Evolutionary conservation across 208 protist genomes (phyloP).

Genomic region (Zelonia costaricensis): DNA sequence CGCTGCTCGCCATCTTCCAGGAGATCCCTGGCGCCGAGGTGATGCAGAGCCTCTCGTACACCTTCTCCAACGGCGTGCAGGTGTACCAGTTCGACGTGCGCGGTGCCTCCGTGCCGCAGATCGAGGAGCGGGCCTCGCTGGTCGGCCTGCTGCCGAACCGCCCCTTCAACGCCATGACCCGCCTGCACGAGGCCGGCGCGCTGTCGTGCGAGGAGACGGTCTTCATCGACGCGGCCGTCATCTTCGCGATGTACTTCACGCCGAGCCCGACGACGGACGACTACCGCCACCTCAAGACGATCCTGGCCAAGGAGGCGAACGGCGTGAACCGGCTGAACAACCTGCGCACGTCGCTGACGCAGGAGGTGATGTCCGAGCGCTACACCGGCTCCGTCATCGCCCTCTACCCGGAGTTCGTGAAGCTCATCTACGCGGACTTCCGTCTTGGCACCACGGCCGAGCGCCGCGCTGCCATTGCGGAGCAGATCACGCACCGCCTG

Average conservation of each 20-base stretch:
- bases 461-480: conserved; percentile 51
- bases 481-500: conserved; percentile 67
- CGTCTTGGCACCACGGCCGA: conserved; percentile 56
- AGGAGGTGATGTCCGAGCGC: conserved; percentile 91
- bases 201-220: conserved; percentile 71
- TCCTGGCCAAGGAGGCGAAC: conserved; percentile 74
- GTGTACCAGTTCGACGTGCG: conserved; percentile 74
- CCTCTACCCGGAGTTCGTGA: conserved; percentile 83
- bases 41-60: conserved; percentile 53
- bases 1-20: conserved; percentile 68
- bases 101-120: conserved; percentile 35
- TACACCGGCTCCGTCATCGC: conserved; percentile 80
- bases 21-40: conserved; percentile 63
- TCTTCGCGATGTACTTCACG: conserved; percentile 92
- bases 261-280: conserved; percentile 77
- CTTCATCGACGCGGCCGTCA: conserved; percentile 69
- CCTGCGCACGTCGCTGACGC: conserved; percentile 72
- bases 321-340: conserved; percentile 88
- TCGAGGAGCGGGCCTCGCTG: conserved; percentile 59
- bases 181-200: conserved; percentile 59
- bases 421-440: conserved; percentile 92
- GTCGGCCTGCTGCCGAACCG: conserved; percentile 73
- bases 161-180: conserved; percentile 62
- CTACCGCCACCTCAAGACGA: conserved; percentile 64
- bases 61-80: conserved; percentile 78